Percentiles rank a stretch among this genome's conserved stretches.
These are phyloP conservation scores for Entomortierella chlamydospora DNA, from an alignment of 192 early-diverging fungal genomes.

Conservation along the genomic window DNA sequence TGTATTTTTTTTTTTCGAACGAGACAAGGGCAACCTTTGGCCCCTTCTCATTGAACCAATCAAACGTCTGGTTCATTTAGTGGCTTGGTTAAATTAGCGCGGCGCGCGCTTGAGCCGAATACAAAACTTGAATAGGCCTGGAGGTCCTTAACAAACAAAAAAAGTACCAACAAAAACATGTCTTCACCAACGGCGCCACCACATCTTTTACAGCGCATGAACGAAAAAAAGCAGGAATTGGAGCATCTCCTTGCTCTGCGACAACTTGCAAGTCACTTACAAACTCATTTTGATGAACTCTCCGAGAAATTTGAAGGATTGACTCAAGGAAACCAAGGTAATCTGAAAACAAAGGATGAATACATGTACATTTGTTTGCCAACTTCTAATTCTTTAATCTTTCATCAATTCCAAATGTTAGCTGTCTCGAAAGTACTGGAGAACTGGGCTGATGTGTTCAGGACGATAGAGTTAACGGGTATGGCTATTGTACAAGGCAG, in stretches of 20 bases:
- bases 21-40: neutral
- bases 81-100: neutral
- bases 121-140: too few relatives aligned
- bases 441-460: constrained; percentile 39
- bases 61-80: neutral
- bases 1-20: neutral
- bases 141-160: too few relatives aligned
- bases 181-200: constrained; percentile 8
- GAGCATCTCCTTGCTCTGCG: constrained; percentile 26
- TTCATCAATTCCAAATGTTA: neutral
- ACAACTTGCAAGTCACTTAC: constrained; percentile 34
- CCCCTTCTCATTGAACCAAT: neutral
- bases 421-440: constrained; percentile 32
- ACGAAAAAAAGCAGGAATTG: constrained; percentile 39
- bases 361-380: too few relatives aligned
- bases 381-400: neutral
- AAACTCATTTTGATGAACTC: constrained; percentile 45
- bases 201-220: constrained; percentile 32
- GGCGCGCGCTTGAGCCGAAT: too few relatives aligned
- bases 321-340: constrained; percentile 45
- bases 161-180: neutral
- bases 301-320: constrained; percentile 46
- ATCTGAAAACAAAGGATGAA: too few relatives aligned
- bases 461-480: constrained; percentile 42
- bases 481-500: too few relatives aligned